Base-by-base conservation (phyloP, 805 yeast species). In the Metschnikowia gelsemii region DNA sequence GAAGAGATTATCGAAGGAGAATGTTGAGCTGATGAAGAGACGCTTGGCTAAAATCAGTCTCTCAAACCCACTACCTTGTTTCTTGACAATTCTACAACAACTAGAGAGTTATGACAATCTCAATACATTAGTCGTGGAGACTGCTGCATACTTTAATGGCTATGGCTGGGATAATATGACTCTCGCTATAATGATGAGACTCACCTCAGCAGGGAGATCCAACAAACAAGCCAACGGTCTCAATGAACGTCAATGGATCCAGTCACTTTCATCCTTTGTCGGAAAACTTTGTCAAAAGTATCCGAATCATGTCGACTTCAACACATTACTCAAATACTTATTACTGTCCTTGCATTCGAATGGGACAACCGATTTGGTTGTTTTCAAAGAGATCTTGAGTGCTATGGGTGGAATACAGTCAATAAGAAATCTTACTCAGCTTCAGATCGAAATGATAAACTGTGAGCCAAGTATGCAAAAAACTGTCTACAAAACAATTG, bases 91-190 rank as follows among this genome's bases (percentile, higher is more conserved):
- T 33, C 70, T 90, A 8, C 79, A 79, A 33, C 96, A 88, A 56
- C 79, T 91, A 49, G 98, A 91, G 61, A 87, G 93, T 66, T 91
- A 91, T 58, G 96, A 85, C 56, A 91, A 91, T 56, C 75, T 91
- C 48, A 84, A 83, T 32, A 80, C 49, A 27, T 69, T 91, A 43
- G 80, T 91, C 5, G 89, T 87, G 8, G 83, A 83, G 34, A 78
- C 93, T 5, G 88, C 96, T 0, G 68, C 79, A 29, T 83, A 78
- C 55, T 87, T 88, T 58, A 83, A 82, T 37, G 74, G 66, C 4
- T 82, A 84, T 54, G 88, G 89, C 0, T 88, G 95, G 89, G 98
- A 91, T 59, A 85, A 80, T 2, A 62, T 91, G 22, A 82, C 90
- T 4, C 80, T 79, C 54, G 88, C 84, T 1, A 62, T 90, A 3